Percentiles rank a stretch among this genome's conserved stretches.
Conservation (phyloP, 2,329 filamentous ascomycete genomes). For the Blumeria graminis region DNA sequence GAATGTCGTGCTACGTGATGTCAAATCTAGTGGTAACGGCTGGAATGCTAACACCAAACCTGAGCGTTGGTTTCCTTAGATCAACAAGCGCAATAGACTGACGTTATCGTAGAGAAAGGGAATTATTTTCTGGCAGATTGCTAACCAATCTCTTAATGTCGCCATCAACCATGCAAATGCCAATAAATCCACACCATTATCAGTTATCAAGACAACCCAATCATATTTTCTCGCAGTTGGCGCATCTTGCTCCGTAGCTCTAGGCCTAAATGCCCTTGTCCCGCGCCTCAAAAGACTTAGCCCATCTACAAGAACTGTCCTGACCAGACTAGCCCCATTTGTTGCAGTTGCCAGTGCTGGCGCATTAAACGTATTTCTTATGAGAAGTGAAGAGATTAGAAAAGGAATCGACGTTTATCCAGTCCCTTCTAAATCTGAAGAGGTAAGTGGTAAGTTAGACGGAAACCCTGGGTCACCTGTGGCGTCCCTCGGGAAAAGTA, state of each 20-base stretch:
- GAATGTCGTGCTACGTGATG: conserved; percentile 89
- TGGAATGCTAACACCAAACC: conserved; percentile 84
- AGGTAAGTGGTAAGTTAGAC: not conserved
- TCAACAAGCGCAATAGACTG: not conserved
- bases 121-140: conserved; percentile 80
- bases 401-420: conserved; percentile 84
- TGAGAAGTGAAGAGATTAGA: conserved; percentile 90
- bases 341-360: conserved; percentile 83
- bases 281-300: conserved; percentile 57
- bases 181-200: conserved; percentile 86
- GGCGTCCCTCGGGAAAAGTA: conserved; percentile 59
- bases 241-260: conserved; percentile 78
- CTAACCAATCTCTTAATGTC: conserved; percentile 94
- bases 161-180: conserved; percentile 95
- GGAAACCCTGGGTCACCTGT: conserved; percentile 28
- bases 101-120: conserved; percentile 36
- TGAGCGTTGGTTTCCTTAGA: conserved; percentile 28
- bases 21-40: conserved; percentile 87
- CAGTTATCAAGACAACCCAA: conserved; percentile 55
- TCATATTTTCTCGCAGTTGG: conserved; percentile 83
- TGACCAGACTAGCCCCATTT: conserved; percentile 80
- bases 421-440: conserved; percentile 35
- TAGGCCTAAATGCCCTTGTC: conserved; percentile 76
- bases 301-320: conserved; percentile 49
- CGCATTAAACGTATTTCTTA: conserved; percentile 85